Evolutionary conservation across 768 basidiomycete genomes (phyloP).

Genomic region (Kwoniella mangroviensis): DNA sequence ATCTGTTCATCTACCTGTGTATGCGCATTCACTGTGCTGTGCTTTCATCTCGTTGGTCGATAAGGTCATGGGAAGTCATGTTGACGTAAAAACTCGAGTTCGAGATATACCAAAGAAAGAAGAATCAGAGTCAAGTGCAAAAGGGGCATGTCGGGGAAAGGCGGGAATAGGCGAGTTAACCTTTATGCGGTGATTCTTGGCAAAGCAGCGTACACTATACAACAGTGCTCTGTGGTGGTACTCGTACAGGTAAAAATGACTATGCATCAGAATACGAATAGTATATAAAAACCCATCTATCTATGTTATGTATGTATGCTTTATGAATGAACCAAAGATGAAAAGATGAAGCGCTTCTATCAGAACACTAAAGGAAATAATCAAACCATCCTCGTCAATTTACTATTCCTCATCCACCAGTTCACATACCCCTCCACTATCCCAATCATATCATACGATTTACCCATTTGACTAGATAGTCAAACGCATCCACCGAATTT

Average conservation of each 20-base stretch:
- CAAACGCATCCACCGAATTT: constrained; percentile 25
- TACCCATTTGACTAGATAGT: constrained; percentile 4
- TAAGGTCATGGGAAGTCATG: not conserved
- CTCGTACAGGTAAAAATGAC: constrained; percentile 5
- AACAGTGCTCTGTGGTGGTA: too few relatives aligned
- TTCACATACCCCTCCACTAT: not conserved
- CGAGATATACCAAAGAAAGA: not conserved
- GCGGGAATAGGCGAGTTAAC: constrained; percentile 11
- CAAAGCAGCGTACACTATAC: too few relatives aligned
- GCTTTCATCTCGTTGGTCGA: not conserved
- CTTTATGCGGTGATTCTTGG: not conserved
- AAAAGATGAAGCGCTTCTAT: not conserved
- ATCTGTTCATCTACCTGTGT: not conserved
- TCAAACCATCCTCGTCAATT: not conserved
- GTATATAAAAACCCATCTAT: constrained; percentile 2
- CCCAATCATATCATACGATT: not conserved
- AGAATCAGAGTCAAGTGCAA: too few relatives aligned
- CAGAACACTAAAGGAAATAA: not conserved
- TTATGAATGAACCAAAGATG: not conserved
- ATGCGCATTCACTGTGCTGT: not conserved
- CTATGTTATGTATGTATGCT: not conserved
- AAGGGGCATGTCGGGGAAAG: constrained; percentile 1
- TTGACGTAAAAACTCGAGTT: too few relatives aligned
- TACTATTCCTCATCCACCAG: not conserved
- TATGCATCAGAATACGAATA: not conserved